Evolutionary conservation across 495 filamentous ascomycete species (phyloP), one percentile per base, ranked within the genome.

Genomic region (Gamarada debralockiae): DNA sequence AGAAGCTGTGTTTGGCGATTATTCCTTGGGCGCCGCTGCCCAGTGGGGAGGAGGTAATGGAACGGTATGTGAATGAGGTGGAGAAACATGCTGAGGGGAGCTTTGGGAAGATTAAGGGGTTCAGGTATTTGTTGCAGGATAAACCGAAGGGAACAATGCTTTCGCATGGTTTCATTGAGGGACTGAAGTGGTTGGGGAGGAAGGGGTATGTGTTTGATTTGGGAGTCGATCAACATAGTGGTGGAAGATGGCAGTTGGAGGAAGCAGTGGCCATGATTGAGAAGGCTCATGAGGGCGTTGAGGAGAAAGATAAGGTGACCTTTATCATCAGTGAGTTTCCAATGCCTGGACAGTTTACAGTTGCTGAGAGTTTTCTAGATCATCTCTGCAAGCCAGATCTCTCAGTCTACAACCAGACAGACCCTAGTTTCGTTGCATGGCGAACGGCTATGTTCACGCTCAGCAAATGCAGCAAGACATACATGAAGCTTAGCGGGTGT

Each of bases 381-480:
- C 90, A 96, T 65, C 73, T 96, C 48, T 91, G 89, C 76, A 96
- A 96, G 70, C 89, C 91, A 0, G 81, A 89, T 61, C 70, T 95
- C 21, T 17, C 76, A 69, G 42, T 71, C 67, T 65, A 66, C 68
- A 66, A 60, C 48, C 60, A 72, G 17, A 69, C 73, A 5, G 77
- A 87, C 52, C 70, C 74, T 6, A 72, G 77, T 18, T 90, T 85
- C 68, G 63, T 81, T 12, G 33, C 51, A 10, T 81, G 77, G 77
- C 68, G 72, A 52, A 72, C 71, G 38, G 69, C 77, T 56, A 73
- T 82, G 70, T 75, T 72, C 65, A 75, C 69, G 17, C 79, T 89
- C 56, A 76, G 78, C 56, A 73, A 74, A 53, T 82, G 74, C 66
- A 65, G 66, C 25, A 71, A 65, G 14, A 85, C 82, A 4, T 93